Percentiles rank a stretch among this genome's conserved stretches.
phyloP scores from a whole-genome alignment of 495 filamentous ascomycete genomes.

The Elaphomyces granulatus region DNA sequence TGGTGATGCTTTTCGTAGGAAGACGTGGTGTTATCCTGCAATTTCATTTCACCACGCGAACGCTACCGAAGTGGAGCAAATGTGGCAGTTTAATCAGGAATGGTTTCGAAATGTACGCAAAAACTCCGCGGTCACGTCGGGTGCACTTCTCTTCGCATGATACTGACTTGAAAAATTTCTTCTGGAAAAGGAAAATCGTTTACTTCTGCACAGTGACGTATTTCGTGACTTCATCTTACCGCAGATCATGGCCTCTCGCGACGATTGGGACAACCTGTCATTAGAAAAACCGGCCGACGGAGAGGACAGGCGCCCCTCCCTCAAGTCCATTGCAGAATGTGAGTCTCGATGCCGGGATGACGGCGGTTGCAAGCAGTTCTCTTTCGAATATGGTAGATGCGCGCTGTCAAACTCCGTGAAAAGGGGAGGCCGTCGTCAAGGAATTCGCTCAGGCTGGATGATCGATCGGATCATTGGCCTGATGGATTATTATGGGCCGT shows the following conservation, averaged over 20 bases:
- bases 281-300: conserved; percentile 19
- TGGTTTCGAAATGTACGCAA: conserved; percentile 26
- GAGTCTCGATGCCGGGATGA: conserved; percentile 17
- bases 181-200: too few species aligned
- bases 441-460: too few species aligned
- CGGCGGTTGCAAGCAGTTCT: conserved; percentile 20
- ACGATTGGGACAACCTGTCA: conserved; percentile 33
- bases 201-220: conserved; percentile 29
- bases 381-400: not conserved
- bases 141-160: too few species aligned
- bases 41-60: conserved; percentile 40
- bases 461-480: too few species aligned
- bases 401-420: too few species aligned
- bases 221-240: conserved; percentile 31
- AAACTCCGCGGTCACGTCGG: too few species aligned
- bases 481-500: too few species aligned
- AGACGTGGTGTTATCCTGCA: conserved; percentile 42
- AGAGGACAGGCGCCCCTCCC: conserved; percentile 11
- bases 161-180: too few species aligned
- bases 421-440: too few species aligned
- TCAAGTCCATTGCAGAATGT: conserved; percentile 31
- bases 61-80: conserved; percentile 22
- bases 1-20: conserved; percentile 23
- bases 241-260: conserved; percentile 19
- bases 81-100: conserved; percentile 29